Evolutionary conservation across 176 grass and related monocot species (phyloP).

Genomic region (Dendrocalamus sinicus): DNA sequence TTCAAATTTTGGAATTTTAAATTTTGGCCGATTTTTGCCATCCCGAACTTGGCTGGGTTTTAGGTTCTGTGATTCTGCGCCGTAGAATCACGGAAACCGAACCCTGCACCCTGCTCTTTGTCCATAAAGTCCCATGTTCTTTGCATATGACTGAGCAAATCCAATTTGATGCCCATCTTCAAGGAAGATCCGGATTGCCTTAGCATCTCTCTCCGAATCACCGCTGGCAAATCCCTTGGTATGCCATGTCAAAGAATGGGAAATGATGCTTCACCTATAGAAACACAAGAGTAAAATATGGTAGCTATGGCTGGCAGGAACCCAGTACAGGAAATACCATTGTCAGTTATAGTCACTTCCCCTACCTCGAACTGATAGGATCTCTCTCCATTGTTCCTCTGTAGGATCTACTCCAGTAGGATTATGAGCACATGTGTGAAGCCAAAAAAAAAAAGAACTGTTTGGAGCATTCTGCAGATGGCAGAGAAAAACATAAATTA

Average conservation of each 20-base stretch:
- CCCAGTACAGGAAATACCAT: constrained; percentile 10
- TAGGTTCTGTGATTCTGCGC: too few relatives aligned
- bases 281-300: constrained; percentile 28
- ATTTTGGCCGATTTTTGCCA: too few relatives aligned
- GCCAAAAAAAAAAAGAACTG: constrained; percentile 95
- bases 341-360: neutral
- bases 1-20: too few relatives aligned
- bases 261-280: constrained; percentile 88
- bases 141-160: constrained; percentile 91
- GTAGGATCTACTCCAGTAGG: constrained; percentile 97
- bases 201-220: constrained; percentile 92
- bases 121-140: constrained; percentile 99
- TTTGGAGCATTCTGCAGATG: constrained; percentile 86
- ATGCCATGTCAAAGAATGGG: constrained; percentile 99
- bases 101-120: constrained; percentile 55
- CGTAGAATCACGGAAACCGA: accelerated
- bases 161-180: constrained; percentile 96
- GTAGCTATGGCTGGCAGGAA: neutral
- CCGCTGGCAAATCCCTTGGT: constrained; percentile 98
- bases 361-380: constrained; percentile 86
- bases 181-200: constrained; percentile 94
- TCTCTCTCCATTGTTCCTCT: constrained; percentile 98
- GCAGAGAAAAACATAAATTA: constrained; percentile 1
- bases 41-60: too few relatives aligned
- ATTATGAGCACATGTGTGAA: constrained; percentile 98